Conservation (phyloP, 2,329 filamentous ascomycete species). For the Fusarium xyrophilum region DNA sequence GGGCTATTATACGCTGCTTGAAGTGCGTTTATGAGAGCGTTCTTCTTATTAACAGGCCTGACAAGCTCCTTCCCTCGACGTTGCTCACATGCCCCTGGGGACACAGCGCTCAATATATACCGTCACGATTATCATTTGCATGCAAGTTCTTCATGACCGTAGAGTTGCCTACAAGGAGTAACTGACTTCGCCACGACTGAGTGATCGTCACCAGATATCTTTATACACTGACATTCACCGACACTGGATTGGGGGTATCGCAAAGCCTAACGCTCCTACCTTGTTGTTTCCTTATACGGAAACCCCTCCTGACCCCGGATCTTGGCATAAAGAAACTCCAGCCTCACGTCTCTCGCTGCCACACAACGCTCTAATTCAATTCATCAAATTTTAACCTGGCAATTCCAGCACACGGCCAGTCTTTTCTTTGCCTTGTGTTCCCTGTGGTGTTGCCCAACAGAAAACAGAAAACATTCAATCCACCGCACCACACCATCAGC, state of each 20-base stretch:
- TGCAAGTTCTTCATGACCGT: background rate
- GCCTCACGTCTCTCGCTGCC: slow-evolving; percentile 13
- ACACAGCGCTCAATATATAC: slow-evolving; percentile 12
- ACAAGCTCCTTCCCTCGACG: slow-evolving; percentile 2
- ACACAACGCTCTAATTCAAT: slow-evolving; percentile 5
- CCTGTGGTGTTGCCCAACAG: background rate
- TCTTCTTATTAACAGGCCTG: background rate
- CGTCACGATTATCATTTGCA: background rate
- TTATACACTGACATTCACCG: background rate
- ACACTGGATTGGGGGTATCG: background rate
- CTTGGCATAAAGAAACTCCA: slow-evolving; percentile 24
- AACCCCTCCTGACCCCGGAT: slow-evolving; percentile 23
- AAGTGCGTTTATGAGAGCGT: background rate
- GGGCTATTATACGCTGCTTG: background rate
- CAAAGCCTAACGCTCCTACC: background rate
- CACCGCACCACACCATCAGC: background rate
- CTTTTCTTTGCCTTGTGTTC: background rate
- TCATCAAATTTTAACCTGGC: background rate
- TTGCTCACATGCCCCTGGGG: slow-evolving; percentile 27
- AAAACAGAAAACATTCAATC: background rate
- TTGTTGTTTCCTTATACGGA: background rate
- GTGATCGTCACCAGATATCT: background rate
- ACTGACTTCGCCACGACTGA: background rate
- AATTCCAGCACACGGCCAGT: background rate
- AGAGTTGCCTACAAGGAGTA: background rate